Evolutionary conservation across 2,329 filamentous ascomycete species (phyloP).

Genomic region (Bimuria novae-zelandiae): DNA sequence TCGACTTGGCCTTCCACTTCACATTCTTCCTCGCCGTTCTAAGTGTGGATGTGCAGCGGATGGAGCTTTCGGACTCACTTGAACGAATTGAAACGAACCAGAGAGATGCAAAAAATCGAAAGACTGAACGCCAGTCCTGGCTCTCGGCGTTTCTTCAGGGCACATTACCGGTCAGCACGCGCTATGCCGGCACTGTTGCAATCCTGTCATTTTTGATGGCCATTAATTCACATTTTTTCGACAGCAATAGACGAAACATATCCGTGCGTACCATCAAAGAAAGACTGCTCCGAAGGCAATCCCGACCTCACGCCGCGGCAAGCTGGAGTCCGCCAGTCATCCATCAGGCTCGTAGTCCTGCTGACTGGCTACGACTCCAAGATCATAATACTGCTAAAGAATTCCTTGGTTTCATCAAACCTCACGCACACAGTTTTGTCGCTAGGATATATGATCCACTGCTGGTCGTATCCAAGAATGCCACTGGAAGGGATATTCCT

Average conservation of each 20-base stretch:
- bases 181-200: slow-evolving; percentile 74
- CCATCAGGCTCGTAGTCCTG: slow-evolving; percentile 75
- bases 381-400: slow-evolving; percentile 79
- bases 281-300: slow-evolving; percentile 28
- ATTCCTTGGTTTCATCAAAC: slow-evolving; percentile 76
- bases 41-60: slow-evolving; percentile 76
- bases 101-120: slow-evolving; percentile 54
- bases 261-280: slow-evolving; percentile 29
- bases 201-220: slow-evolving; percentile 73
- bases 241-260: slow-evolving; percentile 54
- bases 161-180: slow-evolving; percentile 70
- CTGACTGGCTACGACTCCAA: slow-evolving; percentile 76
- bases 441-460: slow-evolving; percentile 76
- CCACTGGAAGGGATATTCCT: slow-evolving; percentile 64
- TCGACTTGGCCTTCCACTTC: slow-evolving; percentile 78
- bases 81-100: slow-evolving; percentile 47
- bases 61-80: slow-evolving; percentile 75
- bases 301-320: slow-evolving; percentile 16
- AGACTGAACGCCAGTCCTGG: slow-evolving; percentile 57
- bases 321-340: slow-evolving; percentile 58
- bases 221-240: slow-evolving; percentile 79
- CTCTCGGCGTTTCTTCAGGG: slow-evolving; percentile 65
- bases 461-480: slow-evolving; percentile 71
- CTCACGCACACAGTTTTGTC: slow-evolving; percentile 70
- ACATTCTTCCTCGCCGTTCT: slow-evolving; percentile 81